Evolutionary conservation across 2,329 filamentous ascomycete species (phyloP).

Genomic region (Setomelanomma holmii): DNA sequence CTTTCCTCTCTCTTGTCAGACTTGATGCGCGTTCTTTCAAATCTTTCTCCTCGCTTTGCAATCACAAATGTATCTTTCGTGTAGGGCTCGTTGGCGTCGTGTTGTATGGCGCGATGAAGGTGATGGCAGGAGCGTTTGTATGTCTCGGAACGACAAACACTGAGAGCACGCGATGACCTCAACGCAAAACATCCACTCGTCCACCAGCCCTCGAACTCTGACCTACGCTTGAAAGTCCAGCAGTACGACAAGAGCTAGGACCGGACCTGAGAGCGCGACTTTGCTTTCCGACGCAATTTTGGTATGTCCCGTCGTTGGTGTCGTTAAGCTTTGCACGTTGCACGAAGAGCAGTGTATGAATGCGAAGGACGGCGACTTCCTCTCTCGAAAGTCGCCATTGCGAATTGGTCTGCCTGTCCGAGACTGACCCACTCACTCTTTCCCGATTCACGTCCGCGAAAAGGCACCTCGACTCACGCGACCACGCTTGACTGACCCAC

Average conservation of each 20-base stretch:
- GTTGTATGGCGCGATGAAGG: neutral
- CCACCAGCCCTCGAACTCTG: neutral
- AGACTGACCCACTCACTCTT: conserved; percentile 7
- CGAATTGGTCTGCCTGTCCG: neutral
- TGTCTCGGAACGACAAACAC: neutral
- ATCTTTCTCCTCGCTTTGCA: too few relatives aligned
- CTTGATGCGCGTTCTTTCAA: too few relatives aligned
- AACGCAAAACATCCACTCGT: neutral
- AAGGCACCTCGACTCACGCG: neutral
- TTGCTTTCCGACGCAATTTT: too few relatives aligned
- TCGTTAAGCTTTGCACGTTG: too few relatives aligned
- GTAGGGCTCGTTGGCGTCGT: neutral
- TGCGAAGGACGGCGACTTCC: neutral
- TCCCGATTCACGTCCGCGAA: conserved; percentile 5
- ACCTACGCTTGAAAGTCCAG: neutral
- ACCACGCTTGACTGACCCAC: neutral
- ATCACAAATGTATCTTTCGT: too few relatives aligned
- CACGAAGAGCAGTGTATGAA: too few relatives aligned
- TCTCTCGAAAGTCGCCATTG: neutral
- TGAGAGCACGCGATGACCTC: neutral
- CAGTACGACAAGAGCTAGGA: too few relatives aligned
- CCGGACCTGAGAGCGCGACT: too few relatives aligned
- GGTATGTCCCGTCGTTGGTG: too few relatives aligned
- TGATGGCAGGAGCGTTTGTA: neutral
- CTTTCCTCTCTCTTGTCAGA: too few relatives aligned